Conservation (phyloP, 2,329 filamentous ascomycete genomes). For the Corinectria fuckeliana region DNA sequence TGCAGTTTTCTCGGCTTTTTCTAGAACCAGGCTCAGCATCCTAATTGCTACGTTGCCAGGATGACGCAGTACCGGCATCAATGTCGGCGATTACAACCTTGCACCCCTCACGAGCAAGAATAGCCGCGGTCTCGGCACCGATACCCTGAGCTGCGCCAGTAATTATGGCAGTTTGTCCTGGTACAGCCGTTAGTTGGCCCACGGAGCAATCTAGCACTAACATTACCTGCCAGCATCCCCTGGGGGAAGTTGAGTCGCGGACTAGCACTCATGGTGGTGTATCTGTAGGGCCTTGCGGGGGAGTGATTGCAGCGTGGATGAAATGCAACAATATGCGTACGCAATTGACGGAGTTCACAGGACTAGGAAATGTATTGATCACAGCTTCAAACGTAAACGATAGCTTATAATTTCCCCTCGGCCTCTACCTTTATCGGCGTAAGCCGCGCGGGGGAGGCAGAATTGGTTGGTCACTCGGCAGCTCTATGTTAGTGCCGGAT, state of each 20-base stretch:
- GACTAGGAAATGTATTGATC: background rate
- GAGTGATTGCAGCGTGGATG: background rate
- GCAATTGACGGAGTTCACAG: background rate
- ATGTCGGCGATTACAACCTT: conserved; percentile 14
- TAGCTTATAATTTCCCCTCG: no score
- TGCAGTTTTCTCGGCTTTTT: conserved; percentile 6
- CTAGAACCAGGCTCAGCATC: background rate
- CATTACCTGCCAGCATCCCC: conserved; percentile 12
- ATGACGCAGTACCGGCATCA: conserved; percentile 5
- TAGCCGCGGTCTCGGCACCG: conserved; percentile 11
- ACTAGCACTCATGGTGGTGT: background rate
- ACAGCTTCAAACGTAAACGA: background rate
- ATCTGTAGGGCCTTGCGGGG: background rate
- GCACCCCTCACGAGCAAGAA: conserved; percentile 11
- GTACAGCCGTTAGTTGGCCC: background rate
- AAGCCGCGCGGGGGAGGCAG: no score
- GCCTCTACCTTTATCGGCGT: no score
- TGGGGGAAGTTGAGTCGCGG: conserved; percentile 17
- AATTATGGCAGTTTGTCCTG: conserved; percentile 17
- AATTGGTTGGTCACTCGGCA: no score
- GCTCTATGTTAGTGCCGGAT: no score
- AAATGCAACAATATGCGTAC: background rate
- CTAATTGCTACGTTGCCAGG: background rate
- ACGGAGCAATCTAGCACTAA: background rate
- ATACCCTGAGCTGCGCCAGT: conserved; percentile 16